A percentile compares a stretch with the other conserved stretches of the same genome.
Conservation (phyloP, 2,329 filamentous ascomycete genomes). For the Cladosporium sp. region DNA sequence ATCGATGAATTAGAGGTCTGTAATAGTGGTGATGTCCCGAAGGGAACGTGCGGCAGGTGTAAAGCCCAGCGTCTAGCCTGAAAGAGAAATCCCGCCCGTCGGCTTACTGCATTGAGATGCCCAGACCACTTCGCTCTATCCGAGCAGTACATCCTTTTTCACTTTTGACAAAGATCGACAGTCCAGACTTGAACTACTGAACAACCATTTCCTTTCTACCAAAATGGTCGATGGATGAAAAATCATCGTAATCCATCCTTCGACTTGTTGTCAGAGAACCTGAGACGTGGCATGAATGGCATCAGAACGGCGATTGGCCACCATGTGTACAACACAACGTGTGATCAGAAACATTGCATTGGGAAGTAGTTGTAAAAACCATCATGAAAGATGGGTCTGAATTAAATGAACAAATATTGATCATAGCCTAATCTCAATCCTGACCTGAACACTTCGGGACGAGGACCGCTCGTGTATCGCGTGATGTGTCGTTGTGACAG, state of each 20-base stretch:
- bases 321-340: no score
- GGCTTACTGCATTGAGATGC: not conserved
- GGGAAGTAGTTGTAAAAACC: no score
- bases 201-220: no score
- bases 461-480: not conserved
- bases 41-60: not conserved
- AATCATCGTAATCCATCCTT: no score
- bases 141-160: not conserved
- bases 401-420: not conserved
- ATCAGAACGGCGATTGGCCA: no score
- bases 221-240: no score
- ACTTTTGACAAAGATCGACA: no score
- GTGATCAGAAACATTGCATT: no score
- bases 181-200: no score
- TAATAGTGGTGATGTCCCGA: not conserved
- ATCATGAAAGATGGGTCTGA: not conserved
- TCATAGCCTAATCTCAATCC: not conserved
- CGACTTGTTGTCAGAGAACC: no score
- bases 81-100: not conserved
- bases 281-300: no score
- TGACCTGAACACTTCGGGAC: constrained; percentile 11
- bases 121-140: not conserved
- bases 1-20: not conserved
- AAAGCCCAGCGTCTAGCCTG: not conserved
- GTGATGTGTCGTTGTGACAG: not conserved